Evolutionary conservation across 2,329 filamentous ascomycete genomes (phyloP), one percentile per base, ranked within the genome.

Genomic region (Hypocrella siamensis): DNA sequence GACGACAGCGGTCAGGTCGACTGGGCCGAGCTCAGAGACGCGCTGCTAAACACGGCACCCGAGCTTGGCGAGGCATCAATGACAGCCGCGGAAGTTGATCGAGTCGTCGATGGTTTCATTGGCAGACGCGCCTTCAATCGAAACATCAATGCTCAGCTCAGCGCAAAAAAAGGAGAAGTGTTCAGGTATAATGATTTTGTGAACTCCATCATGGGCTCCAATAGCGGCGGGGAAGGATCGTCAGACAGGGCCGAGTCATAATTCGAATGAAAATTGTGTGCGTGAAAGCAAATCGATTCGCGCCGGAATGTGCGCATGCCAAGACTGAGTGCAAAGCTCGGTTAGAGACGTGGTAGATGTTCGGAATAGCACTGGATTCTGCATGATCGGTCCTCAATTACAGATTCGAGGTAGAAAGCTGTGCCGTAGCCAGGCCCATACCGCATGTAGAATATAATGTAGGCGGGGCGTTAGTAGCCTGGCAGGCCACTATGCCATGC

Each of bases 121-220:
- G 82, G 83, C 1, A 68, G 84, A 35, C 70, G 83, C 38, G 84
- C 82, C 0, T 93, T 96, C 54, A 80, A 75, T 29, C 82, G 78
- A 43, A 62, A 54, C 45, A 61, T 60, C 52, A 52, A 56, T 45
- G 50, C 61, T 39, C 56, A 70, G 38, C 40, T 76, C 47, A 56
- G 66, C 35, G 46, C 54, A 8, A 79, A 76, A 47, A 68, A 79
- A 38, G 83, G 82, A 1, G 88, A 96, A 37, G 85, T 96, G 1
- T 96, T 98, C 56, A 73, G 76, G 46, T 98, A 96, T 51, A 75
- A 83, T 39, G 90, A 98, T 36, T 96, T 96, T 57, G 83, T 96
- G 40, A 70, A 65, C 39, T 77, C 70, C 17, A 60, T 81, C 31
- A 64, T 70, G 43, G 75, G 75, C 3, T 63, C 67, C 8, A 67